phyloP scores from a whole-genome alignment of 345 rosid genomes.

The Populus euphratica region DNA sequence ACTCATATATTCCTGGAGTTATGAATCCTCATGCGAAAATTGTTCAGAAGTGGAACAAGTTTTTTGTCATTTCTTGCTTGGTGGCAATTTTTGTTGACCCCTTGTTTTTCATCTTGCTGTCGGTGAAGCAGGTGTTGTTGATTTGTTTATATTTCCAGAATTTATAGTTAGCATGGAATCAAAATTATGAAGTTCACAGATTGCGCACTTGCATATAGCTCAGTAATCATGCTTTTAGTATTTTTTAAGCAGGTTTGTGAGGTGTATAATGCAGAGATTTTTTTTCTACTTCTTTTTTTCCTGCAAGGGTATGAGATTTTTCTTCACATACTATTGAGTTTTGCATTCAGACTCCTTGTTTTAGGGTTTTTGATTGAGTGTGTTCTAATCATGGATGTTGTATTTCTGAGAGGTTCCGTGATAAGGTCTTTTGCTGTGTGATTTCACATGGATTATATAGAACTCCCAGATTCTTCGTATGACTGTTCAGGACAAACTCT shows the following conservation, averaged over 20 bases:
- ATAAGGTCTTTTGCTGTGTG: neutral
- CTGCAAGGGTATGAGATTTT: no score
- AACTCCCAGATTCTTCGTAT: neutral
- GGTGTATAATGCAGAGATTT: no score
- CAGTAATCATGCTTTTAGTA: neutral
- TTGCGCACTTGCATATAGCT: neutral
- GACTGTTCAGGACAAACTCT: neutral
- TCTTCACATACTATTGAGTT: no score
- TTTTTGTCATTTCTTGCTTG: conserved; percentile 67
- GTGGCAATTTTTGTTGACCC: conserved; percentile 82
- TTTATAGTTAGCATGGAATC: neutral
- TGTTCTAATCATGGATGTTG: neutral
- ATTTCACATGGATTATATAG: neutral
- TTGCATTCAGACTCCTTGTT: neutral
- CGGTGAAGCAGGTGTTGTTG: conserved; percentile 43
- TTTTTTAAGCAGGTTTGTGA: neutral
- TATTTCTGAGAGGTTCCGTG: neutral
- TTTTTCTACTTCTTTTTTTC: no score
- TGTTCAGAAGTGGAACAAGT: conserved; percentile 67
- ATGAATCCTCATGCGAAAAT: conserved; percentile 73
- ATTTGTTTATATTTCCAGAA: neutral
- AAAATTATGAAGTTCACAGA: neutral
- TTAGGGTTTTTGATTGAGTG: neutral
- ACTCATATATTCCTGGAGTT: conserved; percentile 46
- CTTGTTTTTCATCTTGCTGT: conserved; percentile 71